Conservation (phyloP, 2,329 filamentous ascomycete species). For the Aspergillus hortae region DNA sequence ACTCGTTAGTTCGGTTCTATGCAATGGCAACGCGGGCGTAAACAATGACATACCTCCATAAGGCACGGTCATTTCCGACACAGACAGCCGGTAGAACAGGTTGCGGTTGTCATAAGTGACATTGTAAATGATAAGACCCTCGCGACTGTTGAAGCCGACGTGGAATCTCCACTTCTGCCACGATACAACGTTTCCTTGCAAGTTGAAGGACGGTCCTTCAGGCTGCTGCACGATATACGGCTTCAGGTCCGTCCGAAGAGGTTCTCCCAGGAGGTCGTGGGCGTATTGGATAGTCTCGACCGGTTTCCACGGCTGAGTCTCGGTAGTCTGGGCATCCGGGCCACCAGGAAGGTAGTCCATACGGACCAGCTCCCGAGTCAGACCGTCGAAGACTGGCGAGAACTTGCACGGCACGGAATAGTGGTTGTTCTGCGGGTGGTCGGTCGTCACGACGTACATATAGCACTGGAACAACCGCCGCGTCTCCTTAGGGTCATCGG, state of each 20-base stretch:
- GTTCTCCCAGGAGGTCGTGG: constrained; percentile 64
- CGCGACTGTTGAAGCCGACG: constrained; percentile 60
- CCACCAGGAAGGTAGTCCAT: constrained; percentile 69
- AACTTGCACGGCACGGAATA: constrained; percentile 36
- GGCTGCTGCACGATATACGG: constrained; percentile 63
- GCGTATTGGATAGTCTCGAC: constrained; percentile 50
- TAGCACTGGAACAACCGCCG: constrained; percentile 41
- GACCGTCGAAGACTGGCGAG: constrained; percentile 52
- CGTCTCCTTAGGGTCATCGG: constrained; percentile 35
- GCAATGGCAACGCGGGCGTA: not conserved
- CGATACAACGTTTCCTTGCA: constrained; percentile 54
- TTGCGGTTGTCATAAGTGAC: constrained; percentile 61
- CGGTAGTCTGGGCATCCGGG: constrained; percentile 56
- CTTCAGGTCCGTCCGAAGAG: constrained; percentile 62
- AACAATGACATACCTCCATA: constrained; percentile 33
- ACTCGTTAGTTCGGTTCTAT: not conserved
- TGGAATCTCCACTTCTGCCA: constrained; percentile 67
- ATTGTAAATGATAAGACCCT: constrained; percentile 67
- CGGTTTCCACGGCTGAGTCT: constrained; percentile 56
- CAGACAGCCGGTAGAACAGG: constrained; percentile 63
- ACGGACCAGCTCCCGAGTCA: constrained; percentile 61
- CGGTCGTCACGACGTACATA: constrained; percentile 35
- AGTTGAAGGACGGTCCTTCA: constrained; percentile 60
- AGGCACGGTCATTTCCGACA: constrained; percentile 64
- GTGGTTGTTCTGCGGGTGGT: constrained; percentile 37